These are phyloP conservation scores for Ustilago xerochloae DNA, from an alignment of 1,284 basidiomycete genomes.

Conservation along the genomic window DNA sequence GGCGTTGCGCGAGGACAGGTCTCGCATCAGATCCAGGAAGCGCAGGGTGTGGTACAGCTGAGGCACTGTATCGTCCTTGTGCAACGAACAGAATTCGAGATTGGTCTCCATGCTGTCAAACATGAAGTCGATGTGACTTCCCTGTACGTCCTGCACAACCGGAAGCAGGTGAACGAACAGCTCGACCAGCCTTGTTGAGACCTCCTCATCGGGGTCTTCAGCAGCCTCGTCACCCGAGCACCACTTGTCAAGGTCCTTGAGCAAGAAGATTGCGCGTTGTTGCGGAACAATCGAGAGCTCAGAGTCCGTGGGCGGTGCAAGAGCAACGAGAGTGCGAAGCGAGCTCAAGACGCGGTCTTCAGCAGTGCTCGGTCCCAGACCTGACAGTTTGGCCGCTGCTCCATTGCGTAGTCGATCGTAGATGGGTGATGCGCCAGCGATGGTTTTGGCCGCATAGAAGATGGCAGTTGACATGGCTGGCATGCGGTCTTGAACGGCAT, in stretches of 20 bases:
- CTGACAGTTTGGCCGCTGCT: constrained; percentile 81
- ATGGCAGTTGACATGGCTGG: constrained; percentile 43
- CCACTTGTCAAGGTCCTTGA: constrained; percentile 88
- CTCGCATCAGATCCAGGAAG: constrained; percentile 78
- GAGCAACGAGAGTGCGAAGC: constrained; percentile 79
- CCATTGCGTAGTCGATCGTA: constrained; percentile 89
- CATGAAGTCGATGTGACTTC: constrained; percentile 90
- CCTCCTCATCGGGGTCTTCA: constrained; percentile 75
- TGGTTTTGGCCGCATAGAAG: constrained; percentile 36
- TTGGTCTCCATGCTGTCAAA: constrained; percentile 90
- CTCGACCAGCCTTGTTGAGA: constrained; percentile 80
- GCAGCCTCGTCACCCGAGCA: constrained; percentile 75
- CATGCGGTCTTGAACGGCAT: constrained; percentile 28
- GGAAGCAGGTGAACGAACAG: constrained; percentile 83
- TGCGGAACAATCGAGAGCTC: constrained; percentile 84
- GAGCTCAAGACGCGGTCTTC: constrained; percentile 77
- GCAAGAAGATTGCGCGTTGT: constrained; percentile 86
- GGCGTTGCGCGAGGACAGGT: constrained; percentile 80
- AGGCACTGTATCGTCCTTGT: constrained; percentile 75
- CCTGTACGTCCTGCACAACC: constrained; percentile 86
- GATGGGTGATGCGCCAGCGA: constrained; percentile 69
- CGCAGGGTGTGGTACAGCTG: constrained; percentile 77
- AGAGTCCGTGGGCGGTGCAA: constrained; percentile 82
- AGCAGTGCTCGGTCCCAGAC: constrained; percentile 76
- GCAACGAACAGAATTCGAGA: constrained; percentile 78